Percentiles rank a stretch among this genome's conserved stretches.
Conservation (phyloP, 1,284 basidiomycete species). For the Chiua sp. region DNA sequence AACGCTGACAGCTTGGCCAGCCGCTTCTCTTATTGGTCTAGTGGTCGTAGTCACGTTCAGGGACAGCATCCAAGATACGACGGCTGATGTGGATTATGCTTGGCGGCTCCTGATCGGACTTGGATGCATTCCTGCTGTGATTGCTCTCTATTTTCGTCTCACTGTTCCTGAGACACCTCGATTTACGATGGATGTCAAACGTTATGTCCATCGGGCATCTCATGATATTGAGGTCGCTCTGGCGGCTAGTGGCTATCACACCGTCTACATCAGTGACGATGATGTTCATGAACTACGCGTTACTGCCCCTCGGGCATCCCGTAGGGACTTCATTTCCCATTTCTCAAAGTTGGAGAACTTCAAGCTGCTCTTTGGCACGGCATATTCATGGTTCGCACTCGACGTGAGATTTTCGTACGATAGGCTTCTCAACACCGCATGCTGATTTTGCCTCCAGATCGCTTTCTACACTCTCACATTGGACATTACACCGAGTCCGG, state of each 20-base stretch:
- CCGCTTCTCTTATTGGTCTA: slow-evolving; percentile 57
- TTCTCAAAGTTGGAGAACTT: slow-evolving; percentile 48
- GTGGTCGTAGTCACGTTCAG: slow-evolving; percentile 61
- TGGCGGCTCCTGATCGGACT: slow-evolving; percentile 55
- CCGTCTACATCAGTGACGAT: slow-evolving; percentile 41
- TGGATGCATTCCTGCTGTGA: slow-evolving; percentile 50
- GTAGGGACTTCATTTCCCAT: slow-evolving; percentile 49
- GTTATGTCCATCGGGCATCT: slow-evolving; percentile 58
- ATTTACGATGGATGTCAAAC: slow-evolving; percentile 73
- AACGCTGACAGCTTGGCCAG: slow-evolving; percentile 23
- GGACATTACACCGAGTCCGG: slow-evolving; percentile 50
- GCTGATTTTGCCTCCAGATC: slow-evolving; percentile 42
- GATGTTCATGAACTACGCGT: slow-evolving; percentile 39
- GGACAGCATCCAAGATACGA: slow-evolving; percentile 41
- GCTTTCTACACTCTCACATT: slow-evolving; percentile 64
- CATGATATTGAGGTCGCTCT: slow-evolving; percentile 58
- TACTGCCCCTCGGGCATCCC: slow-evolving; percentile 49
- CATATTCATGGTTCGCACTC: slow-evolving; percentile 65
- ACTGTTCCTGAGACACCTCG: slow-evolving; percentile 62
- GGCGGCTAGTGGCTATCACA: slow-evolving; percentile 39
- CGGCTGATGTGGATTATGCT: slow-evolving; percentile 39
- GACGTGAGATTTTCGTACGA: slow-evolving; percentile 42
- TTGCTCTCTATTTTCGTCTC: slow-evolving; percentile 58
- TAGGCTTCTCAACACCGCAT: neutral
- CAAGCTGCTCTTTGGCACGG: slow-evolving; percentile 49